These are phyloP conservation scores for Morella rubra DNA, from an alignment of 306 rosid species.

Conservation along the genomic window DNA sequence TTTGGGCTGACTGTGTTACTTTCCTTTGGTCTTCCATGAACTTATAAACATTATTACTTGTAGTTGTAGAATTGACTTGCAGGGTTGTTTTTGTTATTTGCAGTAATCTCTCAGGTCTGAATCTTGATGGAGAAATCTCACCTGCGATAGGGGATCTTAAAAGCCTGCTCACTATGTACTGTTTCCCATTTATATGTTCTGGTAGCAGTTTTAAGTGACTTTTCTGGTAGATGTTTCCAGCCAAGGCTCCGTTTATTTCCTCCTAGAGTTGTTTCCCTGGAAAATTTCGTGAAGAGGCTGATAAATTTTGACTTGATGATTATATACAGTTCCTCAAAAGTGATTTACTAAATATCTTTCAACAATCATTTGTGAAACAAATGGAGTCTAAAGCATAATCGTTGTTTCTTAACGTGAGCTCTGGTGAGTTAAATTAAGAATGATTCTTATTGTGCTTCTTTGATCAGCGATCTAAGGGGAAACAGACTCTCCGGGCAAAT, in stretches of 20 bases:
- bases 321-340: background rate
- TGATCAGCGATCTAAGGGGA: slow-evolving; percentile 73
- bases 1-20: background rate
- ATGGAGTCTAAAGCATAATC: background rate
- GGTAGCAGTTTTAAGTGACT: background rate
- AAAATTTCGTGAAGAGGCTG: background rate
- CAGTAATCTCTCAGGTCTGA: slow-evolving; percentile 85
- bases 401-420: background rate
- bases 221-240: background rate
- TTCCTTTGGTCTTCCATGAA: background rate
- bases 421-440: background rate
- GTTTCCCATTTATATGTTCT: slow-evolving; percentile 3
- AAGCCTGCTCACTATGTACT: slow-evolving; percentile 67
- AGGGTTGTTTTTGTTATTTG: slow-evolving; percentile 9
- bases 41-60: background rate
- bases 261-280: background rate
- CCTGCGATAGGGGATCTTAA: slow-evolving; percentile 80
- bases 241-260: slow-evolving; percentile 2
- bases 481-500: slow-evolving; percentile 90
- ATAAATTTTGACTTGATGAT: background rate
- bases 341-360: background rate
- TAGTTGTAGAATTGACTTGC: slow-evolving; percentile 1
- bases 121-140: slow-evolving; percentile 92
- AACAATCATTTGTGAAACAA: background rate
- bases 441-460: slow-evolving; percentile 7